Percentiles rank a stretch among this genome's conserved stretches.
These are phyloP conservation scores for Naumovozyma castellii DNA, from an alignment of 805 yeast genomes.

Conservation along the genomic window DNA sequence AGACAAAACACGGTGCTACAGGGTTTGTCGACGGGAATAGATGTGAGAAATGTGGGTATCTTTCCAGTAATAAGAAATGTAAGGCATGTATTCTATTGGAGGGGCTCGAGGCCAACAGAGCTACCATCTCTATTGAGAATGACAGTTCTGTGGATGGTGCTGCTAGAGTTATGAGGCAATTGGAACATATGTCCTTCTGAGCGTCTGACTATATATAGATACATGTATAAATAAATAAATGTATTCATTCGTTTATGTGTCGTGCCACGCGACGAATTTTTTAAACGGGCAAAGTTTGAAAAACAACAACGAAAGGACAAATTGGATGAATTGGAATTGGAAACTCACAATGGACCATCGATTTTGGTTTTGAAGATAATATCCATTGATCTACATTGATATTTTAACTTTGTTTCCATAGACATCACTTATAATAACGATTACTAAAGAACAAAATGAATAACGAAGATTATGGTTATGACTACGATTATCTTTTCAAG, in stretches of 20 bases:
- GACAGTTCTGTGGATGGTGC: conserved; percentile 47
- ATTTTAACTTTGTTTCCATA: no score
- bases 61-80: conserved; percentile 80
- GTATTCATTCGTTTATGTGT: not conserved
- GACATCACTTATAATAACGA: no score
- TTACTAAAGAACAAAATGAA: no score
- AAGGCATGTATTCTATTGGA: conserved; percentile 86
- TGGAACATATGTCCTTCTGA: conserved; percentile 58
- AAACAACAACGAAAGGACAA: not conserved
- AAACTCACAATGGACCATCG: no score
- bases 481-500: conserved; percentile 87
- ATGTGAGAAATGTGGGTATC: conserved; percentile 85
- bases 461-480: conserved; percentile 61
- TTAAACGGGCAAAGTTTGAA: not conserved
- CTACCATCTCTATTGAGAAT: conserved; percentile 50
- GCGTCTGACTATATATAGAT: not conserved
- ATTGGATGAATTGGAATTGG: no score
- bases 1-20: conserved; percentile 4
- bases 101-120: conserved; percentile 70
- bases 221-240: not conserved
- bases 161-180: conserved; percentile 48
- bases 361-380: no score
- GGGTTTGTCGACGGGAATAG: conserved; percentile 52
- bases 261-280: not conserved
- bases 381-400: no score